phyloP scores from a whole-genome alignment of 2,329 filamentous ascomycete species.

The Trichoderma atroviride region DNA sequence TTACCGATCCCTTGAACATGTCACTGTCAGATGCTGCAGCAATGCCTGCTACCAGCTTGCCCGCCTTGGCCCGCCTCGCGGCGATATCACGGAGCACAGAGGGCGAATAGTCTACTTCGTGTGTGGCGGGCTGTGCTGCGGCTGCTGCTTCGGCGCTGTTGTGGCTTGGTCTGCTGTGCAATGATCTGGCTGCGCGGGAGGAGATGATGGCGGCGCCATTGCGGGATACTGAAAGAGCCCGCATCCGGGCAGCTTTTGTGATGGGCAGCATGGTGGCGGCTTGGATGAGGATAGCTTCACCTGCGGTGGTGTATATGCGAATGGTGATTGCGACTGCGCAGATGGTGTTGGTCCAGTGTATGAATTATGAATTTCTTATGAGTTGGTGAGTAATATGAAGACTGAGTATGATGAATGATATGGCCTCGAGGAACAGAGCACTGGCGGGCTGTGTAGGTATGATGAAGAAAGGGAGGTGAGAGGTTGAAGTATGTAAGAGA shows the following conservation, averaged over 20 bases:
- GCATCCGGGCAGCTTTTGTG: constrained; percentile 31
- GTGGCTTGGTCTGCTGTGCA: constrained; percentile 31
- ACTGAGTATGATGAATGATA: not conserved
- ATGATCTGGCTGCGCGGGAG: constrained; percentile 16
- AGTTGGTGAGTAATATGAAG: not conserved
- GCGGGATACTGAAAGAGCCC: constrained; percentile 14
- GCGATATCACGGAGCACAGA: constrained; percentile 39
- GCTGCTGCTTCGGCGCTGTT: constrained; percentile 35
- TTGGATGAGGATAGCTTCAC: not conserved
- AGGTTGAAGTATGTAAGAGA: not conserved
- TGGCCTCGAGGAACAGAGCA: not conserved
- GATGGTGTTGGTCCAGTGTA: not conserved
- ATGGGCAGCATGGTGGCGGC: constrained; percentile 31
- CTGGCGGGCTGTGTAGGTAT: not conserved
- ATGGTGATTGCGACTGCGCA: not conserved
- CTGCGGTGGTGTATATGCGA: not conserved
- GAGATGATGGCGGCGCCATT: constrained; percentile 11
- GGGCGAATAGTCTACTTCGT: constrained; percentile 31
- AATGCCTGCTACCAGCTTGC: constrained; percentile 71
- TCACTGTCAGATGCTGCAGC: constrained; percentile 79
- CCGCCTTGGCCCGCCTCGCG: constrained; percentile 64
- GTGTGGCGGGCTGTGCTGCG: constrained; percentile 32
- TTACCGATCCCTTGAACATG: constrained; percentile 76
- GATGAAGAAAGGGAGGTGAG: constrained; percentile 17
- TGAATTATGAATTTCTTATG: not conserved